Conservation (phyloP, 306 rosid species). For the Rosa multiflora region DNA sequence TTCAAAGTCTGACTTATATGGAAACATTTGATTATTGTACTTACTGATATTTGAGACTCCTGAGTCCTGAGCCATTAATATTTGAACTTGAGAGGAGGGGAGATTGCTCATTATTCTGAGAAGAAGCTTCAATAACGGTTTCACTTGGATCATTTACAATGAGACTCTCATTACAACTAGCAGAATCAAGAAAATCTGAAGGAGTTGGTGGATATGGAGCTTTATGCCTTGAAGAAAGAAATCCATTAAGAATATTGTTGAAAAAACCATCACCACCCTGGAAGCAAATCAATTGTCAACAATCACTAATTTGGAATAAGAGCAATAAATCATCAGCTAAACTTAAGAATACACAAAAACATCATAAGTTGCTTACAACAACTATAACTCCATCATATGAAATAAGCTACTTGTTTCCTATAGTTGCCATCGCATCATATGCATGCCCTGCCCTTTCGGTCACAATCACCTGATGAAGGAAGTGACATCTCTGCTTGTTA, state of each 20-base stretch:
- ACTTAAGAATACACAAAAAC: not conserved
- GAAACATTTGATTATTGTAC: conserved; percentile 35
- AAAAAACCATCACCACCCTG: conserved; percentile 99
- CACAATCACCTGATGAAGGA: conserved; percentile 66
- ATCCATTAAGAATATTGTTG: conserved; percentile 97
- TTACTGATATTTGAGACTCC: conserved; percentile 43
- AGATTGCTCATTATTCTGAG: conserved; percentile 48
- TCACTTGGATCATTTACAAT: too few species aligned
- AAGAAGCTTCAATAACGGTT: conserved; percentile 38
- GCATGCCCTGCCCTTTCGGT: conserved; percentile 89
- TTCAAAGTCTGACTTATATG: conserved; percentile 19
- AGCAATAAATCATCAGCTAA: conserved; percentile 16
- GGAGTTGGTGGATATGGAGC: too few species aligned
- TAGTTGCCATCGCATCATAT: conserved; percentile 65
- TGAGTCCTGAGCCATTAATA: conserved; percentile 24
- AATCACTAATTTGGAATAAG: conserved; percentile 15
- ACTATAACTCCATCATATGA: conserved; percentile 84
- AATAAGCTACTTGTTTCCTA: conserved; percentile 58
- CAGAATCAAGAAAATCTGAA: too few species aligned
- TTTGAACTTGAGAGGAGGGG: too few species aligned
- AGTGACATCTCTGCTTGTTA: not conserved
- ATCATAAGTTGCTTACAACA: conserved; percentile 62
- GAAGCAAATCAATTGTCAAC: conserved; percentile 37
- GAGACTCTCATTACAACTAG: too few species aligned
- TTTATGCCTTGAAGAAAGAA: too few species aligned